Percentiles rank a stretch among this genome's conserved stretches.
Evolutionary conservation across 768 basidiomycete species (phyloP).

Genomic region (Rhizopogon vinicolor): DNA sequence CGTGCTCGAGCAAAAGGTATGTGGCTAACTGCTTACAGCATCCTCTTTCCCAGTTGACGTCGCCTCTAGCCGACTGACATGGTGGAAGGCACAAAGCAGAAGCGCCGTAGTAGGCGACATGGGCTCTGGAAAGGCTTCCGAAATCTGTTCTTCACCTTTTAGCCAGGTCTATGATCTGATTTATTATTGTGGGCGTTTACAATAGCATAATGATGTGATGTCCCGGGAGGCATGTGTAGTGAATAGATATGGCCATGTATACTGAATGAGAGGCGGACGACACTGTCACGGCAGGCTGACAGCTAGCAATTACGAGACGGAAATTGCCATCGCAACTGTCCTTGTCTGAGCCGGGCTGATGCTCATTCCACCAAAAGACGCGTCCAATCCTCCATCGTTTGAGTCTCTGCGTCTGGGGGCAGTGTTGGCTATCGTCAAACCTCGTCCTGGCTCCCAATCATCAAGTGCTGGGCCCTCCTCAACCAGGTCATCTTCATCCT

Average conservation of each 20-base stretch:
- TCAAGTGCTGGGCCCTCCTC: constrained; percentile 20
- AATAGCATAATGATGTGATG: neutral
- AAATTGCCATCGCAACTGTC: constrained; percentile 8
- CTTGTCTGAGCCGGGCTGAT: constrained; percentile 60
- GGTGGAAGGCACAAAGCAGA: neutral
- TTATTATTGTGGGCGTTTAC: neutral
- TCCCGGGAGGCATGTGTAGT: neutral
- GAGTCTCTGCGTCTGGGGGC: constrained; percentile 14
- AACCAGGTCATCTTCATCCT: constrained; percentile 54
- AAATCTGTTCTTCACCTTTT: neutral
- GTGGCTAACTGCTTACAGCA: neutral
- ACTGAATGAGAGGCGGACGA: neutral
- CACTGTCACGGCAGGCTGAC: neutral
- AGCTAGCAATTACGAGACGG: neutral
- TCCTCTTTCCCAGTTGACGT: neutral
- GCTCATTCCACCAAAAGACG: constrained; percentile 77
- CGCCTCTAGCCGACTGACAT: neutral
- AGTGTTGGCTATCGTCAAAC: constrained; percentile 17
- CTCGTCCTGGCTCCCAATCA: constrained; percentile 4
- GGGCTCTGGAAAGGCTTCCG: constrained; percentile 1
- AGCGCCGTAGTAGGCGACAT: neutral
- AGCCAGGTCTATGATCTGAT: neutral
- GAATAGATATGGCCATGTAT: neutral
- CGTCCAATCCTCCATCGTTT: constrained; percentile 53
- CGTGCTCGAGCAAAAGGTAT: neutral